Evolutionary conservation across 148 eudicot genomes (phyloP), one percentile per base, ranked within the genome.

Genomic region (Rhododendron williamsianum): DNA sequence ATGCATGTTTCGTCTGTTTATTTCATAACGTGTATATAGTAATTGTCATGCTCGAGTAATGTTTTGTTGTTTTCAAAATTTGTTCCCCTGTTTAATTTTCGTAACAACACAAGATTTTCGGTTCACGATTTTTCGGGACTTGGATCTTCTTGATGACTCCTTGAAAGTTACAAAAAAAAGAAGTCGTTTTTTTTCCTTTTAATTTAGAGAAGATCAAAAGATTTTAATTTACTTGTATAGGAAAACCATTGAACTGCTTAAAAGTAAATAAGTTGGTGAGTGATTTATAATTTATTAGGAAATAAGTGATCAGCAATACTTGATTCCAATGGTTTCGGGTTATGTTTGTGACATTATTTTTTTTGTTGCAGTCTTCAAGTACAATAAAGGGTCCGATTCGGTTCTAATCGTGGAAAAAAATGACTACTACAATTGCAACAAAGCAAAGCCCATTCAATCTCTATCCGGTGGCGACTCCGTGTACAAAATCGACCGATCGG

Each of bases 381-480:
- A 82, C 80, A 58, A 80, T 21, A 38, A 78, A 33, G 88, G 88
- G 35, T 69, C 76, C 4, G 81, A 88, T 83, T 85, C 88, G 15
- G 90, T 86, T 48, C 84, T 88, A 35, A 45, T 71, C 9, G 89
- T 84, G 21, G 41, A 60, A 35, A 77, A 87, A 79, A 83, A 89
- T 9, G 89, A 83, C 43, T 90, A 87, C 76, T 23, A 58, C 87
- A 89, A 78, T 21, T 90, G 92, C 88, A 90, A 89, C 86, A 89
- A 87, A 30, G 51, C 86, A 2, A 86, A 84, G 11, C 91, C 91
- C n/a, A 38, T 65, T 2, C 54, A 49, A 19, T 27, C 81, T 21
- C 51, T 90, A 3, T 27, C 65, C 0, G 67, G 77, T 1, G 85
- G 87, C 10, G 65, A 82, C 33, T 87, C 91, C 0, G 81, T 18